Base-by-base conservation (phyloP, 805 yeast genomes). In the Hanseniaspora mollemarum region DNA sequence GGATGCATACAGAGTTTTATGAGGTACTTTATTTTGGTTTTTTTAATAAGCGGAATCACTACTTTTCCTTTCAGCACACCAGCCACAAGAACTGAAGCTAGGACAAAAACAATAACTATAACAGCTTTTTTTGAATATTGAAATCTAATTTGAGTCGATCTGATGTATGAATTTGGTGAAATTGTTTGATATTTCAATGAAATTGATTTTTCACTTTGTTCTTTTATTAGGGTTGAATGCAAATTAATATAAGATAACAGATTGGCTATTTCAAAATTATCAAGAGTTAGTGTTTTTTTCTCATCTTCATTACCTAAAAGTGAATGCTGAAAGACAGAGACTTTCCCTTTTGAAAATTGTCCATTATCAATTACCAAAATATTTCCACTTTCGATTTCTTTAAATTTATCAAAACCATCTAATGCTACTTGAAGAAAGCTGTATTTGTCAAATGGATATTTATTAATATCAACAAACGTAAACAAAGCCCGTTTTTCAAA, bases 381-480 rank as follows among this genome's bases (percentile, higher is more conserved):
- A 10, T 55, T 36, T 2, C 44, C 50, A 26, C 38, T 18, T 16
- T 38, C 21, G n/a, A 41, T 12, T n/a, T 25, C 10, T 55, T 59
- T 50, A 58, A 54, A 13, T 19, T 21, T 19, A 6, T 25, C 25
- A n/a, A 29, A 39, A 3, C 51, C 51, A 6, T 37, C 18, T 22
- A 46, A 46, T 13, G 40, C 25, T 25, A 39, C 51, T 32, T 46
- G 51, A 12, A 46, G 9, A 28, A 46, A 46, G 15, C 33, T 46
- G 36, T 46, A 39, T 25, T 32, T 40, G 33, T 21, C 18, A 9
- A 46, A 22, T 9, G 51, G 51, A 39, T 66, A 58, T 18, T 68
- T 65, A 1, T 71, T 60, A 18, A 77, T 55, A 58, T 83, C 86
- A 12, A 80, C 55, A 56, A 70, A 80, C 0, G 77, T 69, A 51